Evolutionary conservation across 768 basidiomycete species (phyloP).

Genomic region (Mycena rebaudengoi): DNA sequence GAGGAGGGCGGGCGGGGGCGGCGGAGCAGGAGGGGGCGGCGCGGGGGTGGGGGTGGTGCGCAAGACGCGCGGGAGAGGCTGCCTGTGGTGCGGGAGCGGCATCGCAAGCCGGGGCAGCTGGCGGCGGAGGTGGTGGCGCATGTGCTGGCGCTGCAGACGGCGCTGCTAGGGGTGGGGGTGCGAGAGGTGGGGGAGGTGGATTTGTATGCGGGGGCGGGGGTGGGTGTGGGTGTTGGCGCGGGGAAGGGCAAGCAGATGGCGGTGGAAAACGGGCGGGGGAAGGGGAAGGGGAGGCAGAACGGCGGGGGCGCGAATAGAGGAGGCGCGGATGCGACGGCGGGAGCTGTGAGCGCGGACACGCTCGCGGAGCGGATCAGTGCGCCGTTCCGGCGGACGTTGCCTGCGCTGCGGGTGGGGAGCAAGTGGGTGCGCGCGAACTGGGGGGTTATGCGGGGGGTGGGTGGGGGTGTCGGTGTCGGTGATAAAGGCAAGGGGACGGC

Average conservation of each 20-base stretch:
- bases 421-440: conserved; percentile 89
- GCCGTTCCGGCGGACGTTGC: conserved; percentile 83
- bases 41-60: neutral
- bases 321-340: neutral
- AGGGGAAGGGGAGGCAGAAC: neutral
- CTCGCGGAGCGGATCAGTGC: conserved; percentile 87
- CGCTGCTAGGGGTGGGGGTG: conserved; percentile 58
- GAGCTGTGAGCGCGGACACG: neutral
- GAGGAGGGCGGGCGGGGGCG: neutral
- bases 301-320: conserved; percentile 46
- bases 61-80: neutral
- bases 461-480: neutral
- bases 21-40: conserved; percentile 8
- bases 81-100: neutral
- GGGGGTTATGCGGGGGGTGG: conserved; percentile 63
- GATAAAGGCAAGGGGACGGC: conserved; percentile 33
- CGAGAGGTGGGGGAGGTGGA: conserved; percentile 50
- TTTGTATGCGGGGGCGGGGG: conserved; percentile 1
- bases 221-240: neutral
- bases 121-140: conserved; percentile 41
- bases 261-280: no score
- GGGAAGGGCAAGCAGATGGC: neutral
- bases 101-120: neutral
- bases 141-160: conserved; percentile 56
- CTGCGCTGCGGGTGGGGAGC: conserved; percentile 84